phyloP scores from a whole-genome alignment of 257 asterid genomes.

The Gentiana dahurica region DNA sequence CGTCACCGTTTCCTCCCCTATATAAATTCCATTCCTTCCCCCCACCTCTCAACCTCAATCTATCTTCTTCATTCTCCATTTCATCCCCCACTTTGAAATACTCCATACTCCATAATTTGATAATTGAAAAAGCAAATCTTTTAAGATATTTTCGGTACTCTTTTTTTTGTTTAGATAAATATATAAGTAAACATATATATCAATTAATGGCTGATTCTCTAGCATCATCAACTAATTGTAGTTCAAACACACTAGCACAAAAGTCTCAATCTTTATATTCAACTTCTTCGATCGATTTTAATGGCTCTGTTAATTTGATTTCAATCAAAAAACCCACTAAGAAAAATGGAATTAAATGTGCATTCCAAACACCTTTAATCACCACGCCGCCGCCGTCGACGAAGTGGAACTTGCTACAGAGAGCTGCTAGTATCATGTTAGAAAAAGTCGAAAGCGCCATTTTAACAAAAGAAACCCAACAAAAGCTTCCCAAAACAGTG shows the following conservation, averaged over 20 bases:
- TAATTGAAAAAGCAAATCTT: too few species aligned
- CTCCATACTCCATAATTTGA: too few species aligned
- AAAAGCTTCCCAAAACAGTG: conserved; percentile 28
- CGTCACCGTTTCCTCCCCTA: too few species aligned
- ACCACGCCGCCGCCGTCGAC: conserved; percentile 11
- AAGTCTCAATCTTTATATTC: conserved; percentile 4
- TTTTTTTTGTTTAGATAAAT: too few species aligned
- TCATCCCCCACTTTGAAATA: too few species aligned
- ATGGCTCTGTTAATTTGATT: conserved; percentile 5
- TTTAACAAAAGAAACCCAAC: conserved; percentile 29
- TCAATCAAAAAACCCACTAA: conserved; percentile 8
- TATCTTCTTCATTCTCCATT: too few species aligned
- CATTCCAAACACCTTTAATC: conserved; percentile 13
- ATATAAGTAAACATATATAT: too few species aligned
- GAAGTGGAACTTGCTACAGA: conserved; percentile 38
- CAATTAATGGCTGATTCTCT: too few species aligned
- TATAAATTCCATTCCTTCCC: too few species aligned
- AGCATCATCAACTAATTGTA: too few species aligned
- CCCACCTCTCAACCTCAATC: too few species aligned
- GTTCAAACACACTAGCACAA: not conserved
- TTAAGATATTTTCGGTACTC: too few species aligned
- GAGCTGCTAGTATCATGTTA: conserved; percentile 28
- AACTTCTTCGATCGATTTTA: conserved; percentile 7
- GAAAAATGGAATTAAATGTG: conserved; percentile 6
- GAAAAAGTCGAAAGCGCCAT: conserved; percentile 37